Percentiles rank a stretch among this genome's conserved stretches.
Conservation (phyloP, 768 basidiomycete genomes). For the Crepidotus variabilis region DNA sequence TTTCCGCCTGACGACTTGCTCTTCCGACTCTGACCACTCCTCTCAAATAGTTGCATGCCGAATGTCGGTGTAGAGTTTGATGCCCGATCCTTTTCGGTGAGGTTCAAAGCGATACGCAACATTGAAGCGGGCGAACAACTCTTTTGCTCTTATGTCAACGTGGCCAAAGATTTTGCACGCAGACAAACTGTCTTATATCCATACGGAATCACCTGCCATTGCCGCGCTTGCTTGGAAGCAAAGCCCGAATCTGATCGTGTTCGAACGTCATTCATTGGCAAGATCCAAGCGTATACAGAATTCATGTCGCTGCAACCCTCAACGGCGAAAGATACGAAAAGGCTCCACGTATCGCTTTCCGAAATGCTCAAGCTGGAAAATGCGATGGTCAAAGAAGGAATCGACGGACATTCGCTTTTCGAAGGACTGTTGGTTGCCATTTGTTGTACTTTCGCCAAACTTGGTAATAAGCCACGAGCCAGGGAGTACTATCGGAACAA, state of each 20-base stretch:
- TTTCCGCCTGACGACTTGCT: neutral
- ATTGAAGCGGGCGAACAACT: slow-evolving; percentile 18
- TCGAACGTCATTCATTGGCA: neutral
- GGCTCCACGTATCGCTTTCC: neutral
- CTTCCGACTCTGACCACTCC: neutral
- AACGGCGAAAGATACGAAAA: neutral
- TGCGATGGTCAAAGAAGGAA: neutral
- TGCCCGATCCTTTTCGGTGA: slow-evolving; percentile 1
- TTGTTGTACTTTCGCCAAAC: neutral
- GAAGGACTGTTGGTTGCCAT: neutral
- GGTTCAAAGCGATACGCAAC: slow-evolving; percentile 1
- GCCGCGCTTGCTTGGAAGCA: slow-evolving; percentile 22
- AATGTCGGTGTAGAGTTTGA: slow-evolving; percentile 6
- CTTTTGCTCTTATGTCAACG: slow-evolving; percentile 22
- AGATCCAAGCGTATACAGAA: neutral
- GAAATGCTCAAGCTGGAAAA: neutral
- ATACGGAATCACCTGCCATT: slow-evolving; percentile 30
- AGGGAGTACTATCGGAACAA: neutral
- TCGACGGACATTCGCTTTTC: neutral
- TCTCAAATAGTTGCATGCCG: slow-evolving; percentile 1
- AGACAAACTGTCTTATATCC: slow-evolving; percentile 23
- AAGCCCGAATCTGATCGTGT: slow-evolving; percentile 14
- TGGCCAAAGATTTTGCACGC: slow-evolving; percentile 7
- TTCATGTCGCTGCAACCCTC: neutral
- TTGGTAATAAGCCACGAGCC: neutral